Conservation (phyloP, 2,329 filamentous ascomycete genomes). For the Zymoseptoria crescenta region DNA sequence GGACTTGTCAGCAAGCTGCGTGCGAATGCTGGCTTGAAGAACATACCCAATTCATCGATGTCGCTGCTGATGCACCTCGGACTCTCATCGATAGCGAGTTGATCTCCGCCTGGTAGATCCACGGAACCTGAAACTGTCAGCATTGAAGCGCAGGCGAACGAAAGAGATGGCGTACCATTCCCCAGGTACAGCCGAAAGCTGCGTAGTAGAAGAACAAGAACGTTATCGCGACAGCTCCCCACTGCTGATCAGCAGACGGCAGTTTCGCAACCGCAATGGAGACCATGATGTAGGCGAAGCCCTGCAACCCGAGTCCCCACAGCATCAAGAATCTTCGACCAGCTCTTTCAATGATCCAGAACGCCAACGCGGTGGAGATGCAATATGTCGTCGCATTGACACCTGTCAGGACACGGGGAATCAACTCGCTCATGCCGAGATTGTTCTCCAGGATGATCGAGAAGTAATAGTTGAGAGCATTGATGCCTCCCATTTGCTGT, state of each 20-base stretch:
- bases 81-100: conserved; percentile 8
- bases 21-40: neutral
- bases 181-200: conserved; percentile 8
- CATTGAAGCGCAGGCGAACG: neutral
- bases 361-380: conserved; percentile 8
- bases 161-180: conserved; percentile 1
- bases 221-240: conserved; percentile 11
- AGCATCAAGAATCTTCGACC: conserved; percentile 9
- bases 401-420: conserved; percentile 9
- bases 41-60: conserved; percentile 5
- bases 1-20: neutral
- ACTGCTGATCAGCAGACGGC: conserved; percentile 7
- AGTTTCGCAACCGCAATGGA: conserved; percentile 6
- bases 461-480: conserved; percentile 10
- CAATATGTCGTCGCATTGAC: conserved; percentile 11
- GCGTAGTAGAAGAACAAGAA: conserved; percentile 13
- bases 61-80: conserved; percentile 7
- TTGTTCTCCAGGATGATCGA: conserved; percentile 9
- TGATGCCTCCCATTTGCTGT: conserved; percentile 6
- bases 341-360: conserved; percentile 11
- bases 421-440: conserved; percentile 9
- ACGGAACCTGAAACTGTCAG: neutral
- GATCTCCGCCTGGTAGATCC: conserved; percentile 11
- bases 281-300: conserved; percentile 9
- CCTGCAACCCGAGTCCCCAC: conserved; percentile 5